Evolutionary conservation across 192 early-diverging fungal genomes (phyloP), one percentile per base, ranked within the genome.

Genomic region (Coemansia guatemalensis): DNA sequence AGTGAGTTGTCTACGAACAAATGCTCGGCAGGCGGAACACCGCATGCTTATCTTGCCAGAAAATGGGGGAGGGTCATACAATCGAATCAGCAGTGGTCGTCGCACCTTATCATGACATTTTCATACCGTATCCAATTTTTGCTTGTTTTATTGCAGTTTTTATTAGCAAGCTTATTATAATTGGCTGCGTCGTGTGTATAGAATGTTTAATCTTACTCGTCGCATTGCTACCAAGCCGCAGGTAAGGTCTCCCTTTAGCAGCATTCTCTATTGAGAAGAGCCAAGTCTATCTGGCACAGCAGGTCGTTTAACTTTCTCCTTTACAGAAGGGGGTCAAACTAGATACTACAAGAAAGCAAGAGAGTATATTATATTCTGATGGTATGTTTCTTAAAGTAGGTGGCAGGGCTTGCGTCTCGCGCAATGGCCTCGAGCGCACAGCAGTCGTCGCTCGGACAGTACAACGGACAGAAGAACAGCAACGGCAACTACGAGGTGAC

Each of bases 401-500:
- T 61, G 12, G 59, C 30, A 22, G 48, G 63, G 1, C 25, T 68
- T 5, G 65, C 58, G 5, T 52, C 69, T 22, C 78, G 78, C 59
- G 41, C 72, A 29, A 80, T 80, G 78, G 78, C 72, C n/a, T 62
- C 77, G 52, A 58, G 51, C 23, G 62, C 62, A 26, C 50, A 58
- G 58, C 67, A 56, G 54, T 57, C 76, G 21, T 65, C 77, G 4
- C 58, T 73, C n/a, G 78, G 78, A 9, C 64, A 70, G 50, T 80
- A 80, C 62, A 60, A 39, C 58, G 68, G 78, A 8, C 57, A 65
- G 58, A 74, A 71, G 65, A 80, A 80, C 69, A 56, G 59, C 70
- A 62, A 86, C 81, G 90, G 90, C 61, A 92, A 90, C 85, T 92
- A 90, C 82, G 80, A 76, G 53, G 95, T 97, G 56, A 96, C 95